A percentile compares a stretch with the other conserved stretches of the same genome.
Conservation (phyloP, 805 yeast genomes). For the Kazachstania africana region DNA sequence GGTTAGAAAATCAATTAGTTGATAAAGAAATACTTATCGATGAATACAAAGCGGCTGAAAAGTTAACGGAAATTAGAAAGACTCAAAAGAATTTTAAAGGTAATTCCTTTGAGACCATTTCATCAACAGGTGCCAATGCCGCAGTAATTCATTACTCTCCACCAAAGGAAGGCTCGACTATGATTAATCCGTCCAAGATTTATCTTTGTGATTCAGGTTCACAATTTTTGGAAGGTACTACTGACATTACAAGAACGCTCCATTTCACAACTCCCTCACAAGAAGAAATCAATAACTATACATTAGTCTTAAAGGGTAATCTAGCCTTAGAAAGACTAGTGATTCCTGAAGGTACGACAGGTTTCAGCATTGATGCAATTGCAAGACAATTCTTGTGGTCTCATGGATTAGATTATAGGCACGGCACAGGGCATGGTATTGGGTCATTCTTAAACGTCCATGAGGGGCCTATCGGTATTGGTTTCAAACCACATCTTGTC, state of each 20-base stretch:
- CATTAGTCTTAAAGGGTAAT: conserved; percentile 86
- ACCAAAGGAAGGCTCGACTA: conserved; percentile 40
- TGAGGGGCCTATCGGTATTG: conserved; percentile 86
- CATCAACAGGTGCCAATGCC: conserved; percentile 66
- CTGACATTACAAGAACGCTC: conserved; percentile 85
- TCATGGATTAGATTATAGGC: conserved; percentile 75
- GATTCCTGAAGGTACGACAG: conserved; percentile 68
- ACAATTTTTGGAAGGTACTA: conserved; percentile 87
- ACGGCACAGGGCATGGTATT: conserved; percentile 98
- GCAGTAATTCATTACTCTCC: conserved; percentile 73
- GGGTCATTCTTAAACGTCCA: conserved; percentile 87
- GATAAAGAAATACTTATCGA: conserved; percentile 33
- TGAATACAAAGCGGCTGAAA: conserved; percentile 56
- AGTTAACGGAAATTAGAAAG: conserved; percentile 43
- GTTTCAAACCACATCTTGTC: conserved; percentile 36
- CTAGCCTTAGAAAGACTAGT: conserved; percentile 70
- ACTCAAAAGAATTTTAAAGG: conserved; percentile 49
- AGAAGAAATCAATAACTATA: conserved; percentile 57
- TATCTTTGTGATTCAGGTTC: conserved; percentile 85
- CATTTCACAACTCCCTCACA: conserved; percentile 48
- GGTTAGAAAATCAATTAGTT: conserved; percentile 59
- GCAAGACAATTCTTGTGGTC: conserved; percentile 79
- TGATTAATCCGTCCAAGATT: conserved; percentile 54
- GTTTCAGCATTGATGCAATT: conserved; percentile 63
- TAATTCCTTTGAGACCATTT: conserved; percentile 63